Percentiles rank a stretch among this genome's conserved stretches.
phyloP scores from a whole-genome alignment of 768 basidiomycete genomes.

The Boletus coccyginus region DNA sequence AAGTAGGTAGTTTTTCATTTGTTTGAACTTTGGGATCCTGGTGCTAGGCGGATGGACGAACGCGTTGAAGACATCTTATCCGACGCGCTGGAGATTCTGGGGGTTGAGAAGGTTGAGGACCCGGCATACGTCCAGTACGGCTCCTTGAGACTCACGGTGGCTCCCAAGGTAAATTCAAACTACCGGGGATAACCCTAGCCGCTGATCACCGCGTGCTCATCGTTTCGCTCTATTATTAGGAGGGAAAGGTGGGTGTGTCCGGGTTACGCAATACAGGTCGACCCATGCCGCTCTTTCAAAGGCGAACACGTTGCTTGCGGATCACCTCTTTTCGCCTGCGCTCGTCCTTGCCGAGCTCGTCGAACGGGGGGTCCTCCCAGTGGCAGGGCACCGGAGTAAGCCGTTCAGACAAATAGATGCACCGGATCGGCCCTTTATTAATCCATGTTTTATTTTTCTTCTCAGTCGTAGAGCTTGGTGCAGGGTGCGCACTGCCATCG shows the following conservation, averaged over 20 bases:
- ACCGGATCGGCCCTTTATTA: neutral
- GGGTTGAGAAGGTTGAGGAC: constrained; percentile 41
- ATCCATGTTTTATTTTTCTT: neutral
- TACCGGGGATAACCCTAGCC: neutral
- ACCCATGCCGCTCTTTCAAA: constrained; percentile 19
- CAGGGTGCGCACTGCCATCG: constrained; percentile 67
- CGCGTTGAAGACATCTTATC: constrained; percentile 49
- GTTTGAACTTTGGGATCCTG: no score
- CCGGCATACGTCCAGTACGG: constrained; percentile 51
- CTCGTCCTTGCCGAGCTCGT: constrained; percentile 65
- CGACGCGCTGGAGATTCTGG: constrained; percentile 53
- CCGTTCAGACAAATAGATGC: neutral
- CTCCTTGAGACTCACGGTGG: constrained; percentile 49
- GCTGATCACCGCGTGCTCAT: neutral
- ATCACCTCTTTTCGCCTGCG: constrained; percentile 70
- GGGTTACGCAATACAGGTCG: constrained; percentile 5
- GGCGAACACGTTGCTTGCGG: constrained; percentile 71
- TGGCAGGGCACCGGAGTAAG: constrained; percentile 42
- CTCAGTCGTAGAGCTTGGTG: constrained; percentile 68
- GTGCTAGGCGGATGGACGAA: constrained; percentile 2
- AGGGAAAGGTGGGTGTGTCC: constrained; percentile 51
- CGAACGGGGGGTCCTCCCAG: constrained; percentile 50
- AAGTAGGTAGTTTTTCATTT: neutral
- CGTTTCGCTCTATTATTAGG: constrained; percentile 37
- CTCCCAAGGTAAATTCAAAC: constrained; percentile 48